Evolutionary conservation across 805 yeast genomes (phyloP), one percentile per base, ranked within the genome.

Genomic region (Candida fluviatilis): DNA sequence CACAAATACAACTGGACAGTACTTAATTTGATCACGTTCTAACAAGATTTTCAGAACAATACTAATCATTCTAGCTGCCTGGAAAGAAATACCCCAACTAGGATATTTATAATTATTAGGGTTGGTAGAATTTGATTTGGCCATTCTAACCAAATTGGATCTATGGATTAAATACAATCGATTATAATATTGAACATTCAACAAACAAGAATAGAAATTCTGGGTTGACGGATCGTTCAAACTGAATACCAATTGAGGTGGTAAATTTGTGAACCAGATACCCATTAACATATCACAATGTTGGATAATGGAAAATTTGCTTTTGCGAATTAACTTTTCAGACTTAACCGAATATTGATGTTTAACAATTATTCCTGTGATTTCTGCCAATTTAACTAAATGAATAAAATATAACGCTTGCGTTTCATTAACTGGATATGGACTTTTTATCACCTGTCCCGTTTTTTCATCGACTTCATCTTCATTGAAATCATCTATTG

Each of bases 11-110:
- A 80, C 76, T 10, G 86, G 82, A 41, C 77, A 71, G 46, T 66
- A 70, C 38, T 58, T 61, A 38, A 80, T 54, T 47, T 76, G 76
- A 38, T 70, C 68, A 30, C 71, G 66, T 31, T 71, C 74, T 28
- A 69, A 48, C 40, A 84, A 48, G 40, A 75, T 78, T 35, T 79
- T 78, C 19, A 78, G 70, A 38, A 85, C 79, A 31, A 75, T 67
- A 4, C 84, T 73, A 45, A 84, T 78, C 78, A 82, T 79, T 50
- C 85, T 76, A 1, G 93, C 88, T 1, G 90, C 85, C 57, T 82
- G 87, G 66, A 83, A 84, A 2, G 88, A 84, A 40, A 84, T 82
- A 7, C 89, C 86, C 82, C 86, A 79, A n/a, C 84, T 76, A 4
- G 87, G 86, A 53, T 78, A 80, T 47, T 54, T 68, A 60, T 60